Base-by-base conservation (phyloP, 2,329 filamentous ascomycete species). In the Phyllosticta citrichinensis region DNA sequence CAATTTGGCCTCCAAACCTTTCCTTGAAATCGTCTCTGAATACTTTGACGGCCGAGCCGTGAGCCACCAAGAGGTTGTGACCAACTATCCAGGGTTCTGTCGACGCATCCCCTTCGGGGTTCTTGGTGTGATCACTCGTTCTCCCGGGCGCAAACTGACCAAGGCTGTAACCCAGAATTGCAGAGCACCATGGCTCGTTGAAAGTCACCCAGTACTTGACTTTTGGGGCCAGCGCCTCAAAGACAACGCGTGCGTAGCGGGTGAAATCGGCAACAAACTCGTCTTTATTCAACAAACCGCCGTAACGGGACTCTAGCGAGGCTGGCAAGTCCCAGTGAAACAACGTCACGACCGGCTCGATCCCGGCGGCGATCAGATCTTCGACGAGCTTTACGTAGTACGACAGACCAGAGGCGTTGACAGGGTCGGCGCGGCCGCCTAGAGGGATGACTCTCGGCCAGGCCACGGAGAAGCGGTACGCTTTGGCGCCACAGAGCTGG, bases 151-250 rank as follows among this genome's bases (percentile, higher is more conserved):
- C 91, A 70, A 92, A 91, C 64, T 84, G 78, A 27, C 91, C 91
- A 52, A 82, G 84, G 70, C 82, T 88, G 75, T 93, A 94, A 40
- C 90, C 90, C 52, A 94, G 81, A 63, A 94, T 86, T 58, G 87
- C 84, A 65, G 85, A 89, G 76, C 89, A 95, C 85, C 88, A 94
- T 3, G 91, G 91, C 78, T 96, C 90, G 73, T 94, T 94, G 77
- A 93, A 91, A 25, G 89, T 94, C 73, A 92, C 89, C 91, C 91
- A 96, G 75, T 89, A 81, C 78, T 91, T 90, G 69, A 91, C 89
- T 73, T 86, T 87, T 59, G 85, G 82, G 56, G 82, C 81, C 61
- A 95, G 80, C 1, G 85, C 83, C 70, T 87, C 81, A 77, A 91
- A 95, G 68, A 90, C 79, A 55, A 90, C 79, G 64, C 87, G 85